These are phyloP conservation scores for Kodamaea restingae DNA, from an alignment of 805 yeast species.

Conservation along the genomic window DNA sequence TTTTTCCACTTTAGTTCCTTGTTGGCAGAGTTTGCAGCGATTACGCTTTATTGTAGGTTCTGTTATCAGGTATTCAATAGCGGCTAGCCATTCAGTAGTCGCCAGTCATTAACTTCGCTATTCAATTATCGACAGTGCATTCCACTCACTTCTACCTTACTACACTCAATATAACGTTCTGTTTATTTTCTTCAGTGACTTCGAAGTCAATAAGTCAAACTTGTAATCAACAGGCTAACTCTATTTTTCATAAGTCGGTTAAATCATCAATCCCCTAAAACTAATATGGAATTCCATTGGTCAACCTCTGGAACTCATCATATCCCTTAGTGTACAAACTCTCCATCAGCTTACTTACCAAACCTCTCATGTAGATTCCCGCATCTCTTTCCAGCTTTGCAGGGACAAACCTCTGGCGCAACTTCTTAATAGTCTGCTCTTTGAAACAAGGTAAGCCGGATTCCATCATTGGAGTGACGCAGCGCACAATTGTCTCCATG, in stretches of 20 bases:
- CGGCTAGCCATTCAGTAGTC: too few relatives aligned
- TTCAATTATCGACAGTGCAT: too few relatives aligned
- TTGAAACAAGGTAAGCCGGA: slow-evolving; percentile 97
- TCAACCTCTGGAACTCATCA: slow-evolving; percentile 93
- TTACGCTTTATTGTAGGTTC: too few relatives aligned
- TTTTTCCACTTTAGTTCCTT: too few relatives aligned
- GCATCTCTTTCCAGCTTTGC: slow-evolving; percentile 82
- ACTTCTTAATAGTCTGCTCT: slow-evolving; percentile 75
- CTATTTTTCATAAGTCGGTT: not conserved
- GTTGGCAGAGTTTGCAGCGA: too few relatives aligned
- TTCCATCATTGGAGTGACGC: slow-evolving; percentile 89
- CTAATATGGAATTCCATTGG: slow-evolving; percentile 94
- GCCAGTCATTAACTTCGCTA: too few relatives aligned
- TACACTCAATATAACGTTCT: too few relatives aligned
- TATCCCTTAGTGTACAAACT: slow-evolving; percentile 89
- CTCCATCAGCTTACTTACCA: slow-evolving; percentile 79
- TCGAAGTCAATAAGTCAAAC: not conserved
- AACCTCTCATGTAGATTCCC: slow-evolving; percentile 65
- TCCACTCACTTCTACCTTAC: too few relatives aligned
- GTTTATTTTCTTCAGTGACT: not conserved
- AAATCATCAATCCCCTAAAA: not conserved
- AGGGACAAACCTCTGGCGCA: slow-evolving; percentile 77
- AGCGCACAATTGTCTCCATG: slow-evolving; percentile 76
- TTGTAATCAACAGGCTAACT: too few relatives aligned
- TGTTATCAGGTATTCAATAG: too few relatives aligned